Conservation (phyloP, 2,329 filamentous ascomycete genomes). For the Graphiopsis chlorocephala region DNA sequence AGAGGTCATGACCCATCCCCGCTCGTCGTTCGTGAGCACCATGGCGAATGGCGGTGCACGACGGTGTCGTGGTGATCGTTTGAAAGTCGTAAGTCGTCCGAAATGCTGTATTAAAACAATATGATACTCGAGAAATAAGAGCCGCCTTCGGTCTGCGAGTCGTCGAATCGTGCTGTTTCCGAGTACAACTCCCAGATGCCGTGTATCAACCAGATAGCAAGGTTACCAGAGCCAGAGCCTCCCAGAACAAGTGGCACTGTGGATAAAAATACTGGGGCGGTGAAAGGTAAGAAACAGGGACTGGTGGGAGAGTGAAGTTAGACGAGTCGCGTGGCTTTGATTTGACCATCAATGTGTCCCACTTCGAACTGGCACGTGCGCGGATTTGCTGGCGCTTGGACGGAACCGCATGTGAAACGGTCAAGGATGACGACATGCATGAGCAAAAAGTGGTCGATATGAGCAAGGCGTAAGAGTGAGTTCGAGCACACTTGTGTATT, state of each 20-base stretch:
- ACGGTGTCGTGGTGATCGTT: background rate
- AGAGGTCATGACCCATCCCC: slow-evolving; percentile 88
- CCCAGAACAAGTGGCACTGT: background rate
- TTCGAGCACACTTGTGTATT: background rate
- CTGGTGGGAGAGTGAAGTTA: background rate
- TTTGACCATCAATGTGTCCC: slow-evolving; percentile 12
- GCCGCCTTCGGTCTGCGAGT: background rate
- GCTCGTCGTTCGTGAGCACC: slow-evolving; percentile 71
- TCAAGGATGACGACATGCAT: slow-evolving; percentile 1
- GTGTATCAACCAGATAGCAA: background rate
- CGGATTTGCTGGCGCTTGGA: background rate
- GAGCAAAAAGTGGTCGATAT: background rate
- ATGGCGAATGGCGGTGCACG: slow-evolving; percentile 30
- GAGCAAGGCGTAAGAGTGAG: background rate
- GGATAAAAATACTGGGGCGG: background rate
- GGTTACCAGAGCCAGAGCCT: background rate
- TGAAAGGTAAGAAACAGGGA: background rate
- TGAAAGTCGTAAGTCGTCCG: background rate
- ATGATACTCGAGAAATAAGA: background rate
- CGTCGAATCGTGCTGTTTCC: background rate
- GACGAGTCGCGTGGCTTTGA: slow-evolving; percentile 6
- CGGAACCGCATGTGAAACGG: background rate
- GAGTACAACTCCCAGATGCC: background rate
- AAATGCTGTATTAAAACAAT: background rate
- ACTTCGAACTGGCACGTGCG: slow-evolving; percentile 7